Conservation (phyloP, 805 yeast species). For the Zygoascus tannicola region DNA sequence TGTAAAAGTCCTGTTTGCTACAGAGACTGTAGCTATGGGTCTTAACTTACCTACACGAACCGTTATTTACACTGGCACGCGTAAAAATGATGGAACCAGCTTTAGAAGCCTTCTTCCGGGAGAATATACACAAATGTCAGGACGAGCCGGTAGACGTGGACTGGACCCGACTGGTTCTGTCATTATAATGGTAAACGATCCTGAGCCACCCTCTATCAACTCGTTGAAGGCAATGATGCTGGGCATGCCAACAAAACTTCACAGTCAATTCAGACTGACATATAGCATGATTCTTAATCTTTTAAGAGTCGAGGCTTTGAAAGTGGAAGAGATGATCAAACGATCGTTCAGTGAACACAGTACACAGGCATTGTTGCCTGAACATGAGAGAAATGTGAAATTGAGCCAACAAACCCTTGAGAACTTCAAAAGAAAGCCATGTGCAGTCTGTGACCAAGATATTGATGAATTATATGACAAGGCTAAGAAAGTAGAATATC, state of each 20-base stretch:
- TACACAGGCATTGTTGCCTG: constrained; percentile 76
- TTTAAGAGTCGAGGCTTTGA: constrained; percentile 82
- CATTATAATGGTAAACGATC: constrained; percentile 61
- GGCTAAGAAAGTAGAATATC: constrained; percentile 17
- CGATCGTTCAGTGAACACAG: constrained; percentile 90
- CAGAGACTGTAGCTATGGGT: constrained; percentile 99
- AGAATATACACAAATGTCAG: constrained; percentile 96
- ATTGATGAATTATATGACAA: constrained; percentile 37
- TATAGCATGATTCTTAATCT: constrained; percentile 91
- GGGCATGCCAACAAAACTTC: constrained; percentile 83
- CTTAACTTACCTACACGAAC: constrained; percentile 93
- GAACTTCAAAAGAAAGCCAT: constrained; percentile 26
- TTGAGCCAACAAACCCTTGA: constrained; percentile 41
- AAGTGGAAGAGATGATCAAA: constrained; percentile 97
- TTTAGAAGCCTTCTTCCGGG: constrained; percentile 84
- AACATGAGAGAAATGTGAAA: constrained; percentile 61
- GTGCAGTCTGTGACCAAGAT: constrained; percentile 34
- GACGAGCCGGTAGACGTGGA: constrained; percentile 98
- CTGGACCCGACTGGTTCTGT: constrained; percentile 91
- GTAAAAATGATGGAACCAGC: constrained; percentile 85
- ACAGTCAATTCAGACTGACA: constrained; percentile 87
- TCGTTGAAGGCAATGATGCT: constrained; percentile 72
- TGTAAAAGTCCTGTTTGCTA: constrained; percentile 87
- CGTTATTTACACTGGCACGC: constrained; percentile 74
- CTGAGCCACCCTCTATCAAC: constrained; percentile 25